A percentile compares a stretch with the other conserved stretches of the same genome.
Evolutionary conservation across 2,329 filamentous ascomycete genomes (phyloP).

Genomic region (Trichoderma atrobrunneum): DNA sequence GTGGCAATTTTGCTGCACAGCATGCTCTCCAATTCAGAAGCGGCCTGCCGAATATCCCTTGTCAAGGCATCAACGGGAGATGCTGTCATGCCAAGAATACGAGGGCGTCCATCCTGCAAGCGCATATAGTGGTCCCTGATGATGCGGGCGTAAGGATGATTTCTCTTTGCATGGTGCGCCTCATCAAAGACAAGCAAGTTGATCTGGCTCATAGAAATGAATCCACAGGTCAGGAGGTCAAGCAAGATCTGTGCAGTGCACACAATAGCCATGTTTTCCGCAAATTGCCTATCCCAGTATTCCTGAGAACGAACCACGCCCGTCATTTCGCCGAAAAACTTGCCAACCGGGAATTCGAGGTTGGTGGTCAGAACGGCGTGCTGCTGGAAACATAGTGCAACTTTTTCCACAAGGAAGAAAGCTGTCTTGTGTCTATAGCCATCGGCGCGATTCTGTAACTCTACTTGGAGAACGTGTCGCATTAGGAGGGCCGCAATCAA

Average conservation of each 20-base stretch:
- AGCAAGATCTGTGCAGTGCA: constrained; percentile 88
- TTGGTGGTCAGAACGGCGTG: constrained; percentile 77
- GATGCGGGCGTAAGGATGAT: constrained; percentile 85
- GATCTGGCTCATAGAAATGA: constrained; percentile 76
- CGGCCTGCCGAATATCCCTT: constrained; percentile 64
- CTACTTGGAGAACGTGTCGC: constrained; percentile 70
- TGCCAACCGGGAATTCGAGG: constrained; percentile 69
- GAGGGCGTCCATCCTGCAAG: constrained; percentile 53
- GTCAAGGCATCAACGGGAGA: constrained; percentile 85
- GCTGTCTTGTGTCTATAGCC: constrained; percentile 64
- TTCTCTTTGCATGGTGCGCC: constrained; percentile 92
- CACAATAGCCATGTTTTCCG: constrained; percentile 76
- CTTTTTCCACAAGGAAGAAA: constrained; percentile 89
- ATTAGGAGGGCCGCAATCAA: constrained; percentile 89
- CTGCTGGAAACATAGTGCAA: constrained; percentile 88
- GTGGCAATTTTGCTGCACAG: constrained; percentile 84
- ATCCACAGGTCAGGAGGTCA: constrained; percentile 73
- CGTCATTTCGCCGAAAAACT: constrained; percentile 70
- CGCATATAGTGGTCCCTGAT: constrained; percentile 80
- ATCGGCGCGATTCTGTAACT: constrained; percentile 65
- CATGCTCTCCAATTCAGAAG: constrained; percentile 69
- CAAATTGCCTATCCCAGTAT: constrained; percentile 53
- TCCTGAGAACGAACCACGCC: constrained; percentile 39
- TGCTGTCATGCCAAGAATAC: constrained; percentile 93
- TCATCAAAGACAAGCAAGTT: constrained; percentile 95